These are phyloP conservation scores for Rhodotorula taiwanensis DNA, from an alignment of 768 basidiomycete species.

Conservation along the genomic window DNA sequence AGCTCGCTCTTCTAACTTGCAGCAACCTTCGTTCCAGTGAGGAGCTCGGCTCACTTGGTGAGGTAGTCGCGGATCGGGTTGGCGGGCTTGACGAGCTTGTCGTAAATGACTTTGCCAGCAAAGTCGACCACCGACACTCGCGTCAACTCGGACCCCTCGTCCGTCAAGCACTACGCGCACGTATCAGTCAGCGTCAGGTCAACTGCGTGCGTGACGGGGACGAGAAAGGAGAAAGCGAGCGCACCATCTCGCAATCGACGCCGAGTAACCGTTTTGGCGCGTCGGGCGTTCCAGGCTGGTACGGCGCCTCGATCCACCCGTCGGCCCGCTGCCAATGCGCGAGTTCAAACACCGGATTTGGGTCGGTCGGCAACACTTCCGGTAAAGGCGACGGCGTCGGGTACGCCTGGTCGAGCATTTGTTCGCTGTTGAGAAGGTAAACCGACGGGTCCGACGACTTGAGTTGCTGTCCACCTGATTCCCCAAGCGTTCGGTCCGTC, in stretches of 20 bases:
- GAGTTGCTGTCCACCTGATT: conserved; percentile 44
- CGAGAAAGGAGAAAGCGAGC: conserved; percentile 32
- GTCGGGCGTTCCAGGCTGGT: conserved; percentile 40
- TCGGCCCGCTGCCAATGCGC: conserved; percentile 39
- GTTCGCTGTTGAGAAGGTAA: conserved; percentile 68
- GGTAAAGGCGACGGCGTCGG: conserved; percentile 61
- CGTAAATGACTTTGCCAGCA: conserved; percentile 68
- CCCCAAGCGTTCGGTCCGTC: no score
- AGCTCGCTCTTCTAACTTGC: background rate
- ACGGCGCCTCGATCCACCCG: conserved; percentile 80
- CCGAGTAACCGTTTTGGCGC: conserved; percentile 55
- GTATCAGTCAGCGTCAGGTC: background rate
- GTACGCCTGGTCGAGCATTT: conserved; percentile 94
- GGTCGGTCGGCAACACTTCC: conserved; percentile 52
- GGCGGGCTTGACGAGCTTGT: conserved; percentile 79
- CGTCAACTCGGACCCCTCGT: conserved; percentile 81
- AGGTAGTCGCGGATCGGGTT: conserved; percentile 83
- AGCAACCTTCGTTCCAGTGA: no score
- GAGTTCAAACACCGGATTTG: conserved; percentile 19
- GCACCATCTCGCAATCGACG: conserved; percentile 95
- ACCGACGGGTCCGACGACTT: conserved; percentile 54
- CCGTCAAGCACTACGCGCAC: conserved; percentile 71
- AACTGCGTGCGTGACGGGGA: background rate
- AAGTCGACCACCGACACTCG: conserved; percentile 78
- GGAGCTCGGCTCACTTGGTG: conserved; percentile 58